Evolutionary conservation across 441 rosid species (phyloP).

Genomic region (Adansonia madagascariensis): DNA sequence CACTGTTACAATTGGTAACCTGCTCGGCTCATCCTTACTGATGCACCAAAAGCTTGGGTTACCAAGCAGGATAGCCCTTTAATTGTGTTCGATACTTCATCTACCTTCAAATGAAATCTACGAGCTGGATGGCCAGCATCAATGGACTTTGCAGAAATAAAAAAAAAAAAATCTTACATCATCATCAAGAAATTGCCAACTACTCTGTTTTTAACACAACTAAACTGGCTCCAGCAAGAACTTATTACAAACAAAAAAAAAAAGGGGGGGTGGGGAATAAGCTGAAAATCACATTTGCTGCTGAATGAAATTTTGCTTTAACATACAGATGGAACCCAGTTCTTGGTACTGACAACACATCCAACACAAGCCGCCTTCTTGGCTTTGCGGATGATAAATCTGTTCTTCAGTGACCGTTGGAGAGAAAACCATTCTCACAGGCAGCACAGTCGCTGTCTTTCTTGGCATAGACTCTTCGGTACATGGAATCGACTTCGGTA

Average conservation of each 20-base stretch:
- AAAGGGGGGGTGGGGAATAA: slow-evolving; percentile 5
- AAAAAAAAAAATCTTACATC: neutral
- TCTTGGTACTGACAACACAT: slow-evolving; percentile 25
- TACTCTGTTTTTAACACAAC: neutral
- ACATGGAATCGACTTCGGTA: slow-evolving; percentile 83
- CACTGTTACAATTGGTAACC: too few relatives aligned
- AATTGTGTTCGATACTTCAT: neutral
- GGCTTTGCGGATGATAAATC: slow-evolving; percentile 1
- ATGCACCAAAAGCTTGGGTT: too few relatives aligned
- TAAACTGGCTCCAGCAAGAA: neutral
- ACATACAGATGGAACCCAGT: slow-evolving; percentile 25
- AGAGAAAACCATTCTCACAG: slow-evolving; percentile 49
- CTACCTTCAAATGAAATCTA: neutral
- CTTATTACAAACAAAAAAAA: slow-evolving; percentile 13
- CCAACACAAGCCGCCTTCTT: slow-evolving; percentile 3
- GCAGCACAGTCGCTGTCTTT: slow-evolving; percentile 42
- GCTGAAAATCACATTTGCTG: slow-evolving; percentile 16
- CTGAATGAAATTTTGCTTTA: slow-evolving; percentile 22
- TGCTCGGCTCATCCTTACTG: too few relatives aligned
- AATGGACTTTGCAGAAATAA: slow-evolving; percentile 3
- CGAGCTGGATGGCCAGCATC: neutral
- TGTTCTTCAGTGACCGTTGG: slow-evolving; percentile 66
- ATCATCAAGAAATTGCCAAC: slow-evolving; percentile 11
- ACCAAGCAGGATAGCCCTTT: neutral
- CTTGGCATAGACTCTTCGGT: slow-evolving; percentile 82